Percentiles rank a stretch among this genome's conserved stretches.
These are phyloP conservation scores for Epichloe typhina DNA, from an alignment of 2,329 filamentous ascomycete genomes.

Conservation along the genomic window DNA sequence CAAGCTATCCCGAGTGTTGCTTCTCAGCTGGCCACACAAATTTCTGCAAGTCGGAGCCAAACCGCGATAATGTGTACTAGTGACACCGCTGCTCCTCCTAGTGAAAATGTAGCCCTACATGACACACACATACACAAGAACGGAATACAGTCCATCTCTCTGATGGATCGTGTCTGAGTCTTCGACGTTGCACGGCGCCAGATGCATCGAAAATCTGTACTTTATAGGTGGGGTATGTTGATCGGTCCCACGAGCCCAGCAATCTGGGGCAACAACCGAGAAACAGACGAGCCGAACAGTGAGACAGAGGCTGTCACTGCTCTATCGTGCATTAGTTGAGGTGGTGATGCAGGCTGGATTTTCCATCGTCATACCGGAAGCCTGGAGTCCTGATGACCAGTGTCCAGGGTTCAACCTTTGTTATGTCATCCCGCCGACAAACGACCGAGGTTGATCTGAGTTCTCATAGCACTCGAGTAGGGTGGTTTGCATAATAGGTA, in stretches of 20 bases:
- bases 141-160: too few relatives aligned
- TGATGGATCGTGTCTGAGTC: too few relatives aligned
- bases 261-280: too few relatives aligned
- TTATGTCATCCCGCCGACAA: conserved; percentile 1
- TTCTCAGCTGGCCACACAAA: background rate
- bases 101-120: background rate
- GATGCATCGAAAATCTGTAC: background rate
- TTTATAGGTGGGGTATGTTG: background rate
- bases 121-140: too few relatives aligned
- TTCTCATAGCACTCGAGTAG: background rate
- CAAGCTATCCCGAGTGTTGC: background rate
- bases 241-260: too few relatives aligned
- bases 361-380: too few relatives aligned
- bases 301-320: too few relatives aligned
- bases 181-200: background rate
- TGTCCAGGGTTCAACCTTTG: background rate
- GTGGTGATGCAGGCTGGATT: background rate
- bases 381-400: background rate
- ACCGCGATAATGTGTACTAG: background rate
- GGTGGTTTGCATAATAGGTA: too few relatives aligned
- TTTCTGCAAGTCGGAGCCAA: background rate
- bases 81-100: background rate
- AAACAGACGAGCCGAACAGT: too few relatives aligned
- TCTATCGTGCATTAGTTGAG: background rate
- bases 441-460: background rate